A percentile compares a stretch with the other conserved stretches of the same genome.
These are phyloP conservation scores for Sporothrix protearum DNA, from an alignment of 2,329 filamentous ascomycete species.

Conservation along the genomic window DNA sequence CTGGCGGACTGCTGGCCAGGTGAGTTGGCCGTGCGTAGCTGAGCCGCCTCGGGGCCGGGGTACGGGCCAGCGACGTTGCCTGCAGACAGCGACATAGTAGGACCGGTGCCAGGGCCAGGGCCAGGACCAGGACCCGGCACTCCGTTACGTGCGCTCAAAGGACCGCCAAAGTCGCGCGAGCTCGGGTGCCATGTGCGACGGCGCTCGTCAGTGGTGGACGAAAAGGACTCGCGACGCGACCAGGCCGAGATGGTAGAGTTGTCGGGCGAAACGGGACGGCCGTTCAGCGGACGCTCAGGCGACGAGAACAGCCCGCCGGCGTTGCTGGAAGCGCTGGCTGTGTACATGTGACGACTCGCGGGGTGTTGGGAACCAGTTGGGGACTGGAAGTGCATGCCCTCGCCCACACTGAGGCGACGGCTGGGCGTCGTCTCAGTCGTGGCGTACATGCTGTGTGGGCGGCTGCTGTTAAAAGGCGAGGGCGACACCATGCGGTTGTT, in stretches of 20 bases:
- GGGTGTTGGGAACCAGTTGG: constrained; percentile 44
- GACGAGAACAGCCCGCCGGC: constrained; percentile 48
- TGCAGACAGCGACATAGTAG: background rate
- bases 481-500: constrained; percentile 70
- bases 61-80: constrained; percentile 51
- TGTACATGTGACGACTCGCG: constrained; percentile 46
- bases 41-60: constrained; percentile 30
- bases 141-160: constrained; percentile 26
- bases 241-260: constrained; percentile 56
- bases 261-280: constrained; percentile 59
- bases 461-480: constrained; percentile 62
- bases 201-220: constrained; percentile 64
- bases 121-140: background rate
- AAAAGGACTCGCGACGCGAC: constrained; percentile 62
- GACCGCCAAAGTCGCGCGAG: constrained; percentile 55
- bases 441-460: constrained; percentile 68
- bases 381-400: constrained; percentile 68
- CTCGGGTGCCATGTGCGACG: constrained; percentile 90
- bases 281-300: constrained; percentile 44
- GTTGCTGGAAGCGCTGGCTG: constrained; percentile 54
- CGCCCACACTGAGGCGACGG: constrained; percentile 70
- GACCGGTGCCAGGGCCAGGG: background rate
- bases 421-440: constrained; percentile 59
- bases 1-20: constrained; percentile 50
- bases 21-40: constrained; percentile 44